Percentiles rank a stretch among this genome's conserved stretches.
Conservation (phyloP, 176 grass and related monocot genomes). For the Carex kokanica region DNA sequence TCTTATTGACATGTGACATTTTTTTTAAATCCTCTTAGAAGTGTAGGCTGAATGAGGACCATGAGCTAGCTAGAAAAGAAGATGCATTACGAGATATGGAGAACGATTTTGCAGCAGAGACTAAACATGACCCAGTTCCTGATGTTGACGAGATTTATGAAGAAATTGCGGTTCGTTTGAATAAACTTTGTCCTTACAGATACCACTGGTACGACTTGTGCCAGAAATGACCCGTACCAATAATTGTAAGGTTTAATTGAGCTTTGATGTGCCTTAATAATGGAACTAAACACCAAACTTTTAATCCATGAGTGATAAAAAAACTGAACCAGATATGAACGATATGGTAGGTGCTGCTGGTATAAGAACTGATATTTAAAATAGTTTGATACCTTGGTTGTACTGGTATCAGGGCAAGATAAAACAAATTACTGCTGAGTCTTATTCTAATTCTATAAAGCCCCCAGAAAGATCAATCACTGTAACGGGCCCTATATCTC, state of each 20-base stretch:
- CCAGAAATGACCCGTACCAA: not conserved
- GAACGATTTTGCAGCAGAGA: slow-evolving; percentile 46
- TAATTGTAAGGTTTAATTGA: slow-evolving; percentile 1
- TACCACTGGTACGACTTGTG: not conserved
- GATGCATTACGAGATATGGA: slow-evolving; percentile 45
- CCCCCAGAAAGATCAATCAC: not conserved
- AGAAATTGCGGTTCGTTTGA: slow-evolving; percentile 63
- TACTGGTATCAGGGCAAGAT: no score
- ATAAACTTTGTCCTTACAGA: not conserved
- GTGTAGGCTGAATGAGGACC: slow-evolving; percentile 43
- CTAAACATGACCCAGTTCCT: slow-evolving; percentile 31
- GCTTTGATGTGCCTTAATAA: not conserved
- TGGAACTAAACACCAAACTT: not conserved
- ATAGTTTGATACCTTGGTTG: no score
- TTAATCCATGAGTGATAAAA: slow-evolving; percentile 7
- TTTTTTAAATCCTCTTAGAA: slow-evolving; percentile 41
- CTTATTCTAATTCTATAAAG: not conserved
- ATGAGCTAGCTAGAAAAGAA: slow-evolving; percentile 43
- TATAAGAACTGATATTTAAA: not conserved
- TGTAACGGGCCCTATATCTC: not conserved
- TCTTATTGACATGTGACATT: not conserved
- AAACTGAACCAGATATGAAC: not conserved
- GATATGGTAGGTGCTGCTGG: not conserved
- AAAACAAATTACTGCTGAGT: not conserved
- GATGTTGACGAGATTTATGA: slow-evolving; percentile 63